Evolutionary conservation across 192 early-diverging fungal species (phyloP), one percentile per base, ranked within the genome.

Genomic region (Rhizoclosmatium sp.): DNA sequence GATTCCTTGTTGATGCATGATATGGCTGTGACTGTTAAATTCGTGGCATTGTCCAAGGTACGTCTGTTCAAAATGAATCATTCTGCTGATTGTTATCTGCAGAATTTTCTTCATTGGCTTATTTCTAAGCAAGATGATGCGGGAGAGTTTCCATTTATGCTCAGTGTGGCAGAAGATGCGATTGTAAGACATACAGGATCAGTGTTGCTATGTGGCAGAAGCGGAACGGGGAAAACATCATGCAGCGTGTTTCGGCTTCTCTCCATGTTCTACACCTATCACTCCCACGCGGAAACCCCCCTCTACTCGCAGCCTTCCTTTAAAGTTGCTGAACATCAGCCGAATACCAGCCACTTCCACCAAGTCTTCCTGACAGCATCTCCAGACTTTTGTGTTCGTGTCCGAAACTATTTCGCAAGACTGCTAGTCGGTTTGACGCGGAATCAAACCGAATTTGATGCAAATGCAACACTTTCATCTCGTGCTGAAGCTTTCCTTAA

Each of bases 361-460:
- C 80, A 81, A 67, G 48, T 81, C n/a, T 81, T 81, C 70, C 59
- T 81, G 10, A 81, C 80, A n/a, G 80, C 80, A 14, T 75, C 68
- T 54, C 80, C 80, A 7, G 58, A 68, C 12, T 81, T 81, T 47
- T 81, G 80, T 49, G 46, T 7, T n/a, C 77, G 78, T n/a, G 77
- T 81, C 5, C 31, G 64, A 59, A 51, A 4, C 12, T 81, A 81
- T 46, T 81, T 72, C 65, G 23, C 12, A 74, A 49, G 66, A 1
- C 58, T 81, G 10, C 3, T 48, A 44, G 19, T 69, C n/a, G 5
- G 14, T 12, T 21, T 71, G n/a, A 56, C 14, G 5, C 48, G 69
- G n/a, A 56, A 56, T 16, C n/a, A 71, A 56, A 71, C 5, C 3
- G 66, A 14, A n/a, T 44, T 44, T n/a, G 44, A n/a, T 16, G 23